A percentile compares a stretch with the other conserved stretches of the same genome.
Conservation (phyloP, 1,284 basidiomycete genomes). For the Mycosarcoma mackinlayi region DNA sequence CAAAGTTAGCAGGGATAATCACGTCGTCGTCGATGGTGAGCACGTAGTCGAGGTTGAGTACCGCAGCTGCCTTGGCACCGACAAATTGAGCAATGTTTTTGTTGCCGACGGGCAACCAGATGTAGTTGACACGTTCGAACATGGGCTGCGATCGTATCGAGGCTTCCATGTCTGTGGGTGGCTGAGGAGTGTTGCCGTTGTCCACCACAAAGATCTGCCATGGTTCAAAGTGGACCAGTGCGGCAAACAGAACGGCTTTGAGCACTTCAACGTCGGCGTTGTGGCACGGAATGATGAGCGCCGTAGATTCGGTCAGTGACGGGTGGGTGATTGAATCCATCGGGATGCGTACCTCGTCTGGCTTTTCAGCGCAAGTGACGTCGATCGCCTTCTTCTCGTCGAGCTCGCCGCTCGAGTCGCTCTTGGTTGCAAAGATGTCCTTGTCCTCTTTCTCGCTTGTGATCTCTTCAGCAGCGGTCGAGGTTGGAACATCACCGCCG, state of each 20-base stretch:
- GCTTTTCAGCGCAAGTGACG: neutral
- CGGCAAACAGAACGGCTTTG: slow-evolving; percentile 38
- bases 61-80: slow-evolving; percentile 27
- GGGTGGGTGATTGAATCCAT: slow-evolving; percentile 35
- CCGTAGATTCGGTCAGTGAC: slow-evolving; percentile 34
- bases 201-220: slow-evolving; percentile 47
- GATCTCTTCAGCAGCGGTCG: neutral
- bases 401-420: slow-evolving; percentile 2
- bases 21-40: slow-evolving; percentile 47
- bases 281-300: slow-evolving; percentile 42
- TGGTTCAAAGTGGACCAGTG: slow-evolving; percentile 37
- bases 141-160: slow-evolving; percentile 31
- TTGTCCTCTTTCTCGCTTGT: slow-evolving; percentile 13
- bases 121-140: slow-evolving; percentile 40
- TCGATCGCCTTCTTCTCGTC: slow-evolving; percentile 22
- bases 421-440: neutral
- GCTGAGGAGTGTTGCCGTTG: slow-evolving; percentile 30
- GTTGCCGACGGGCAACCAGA: slow-evolving; percentile 41
- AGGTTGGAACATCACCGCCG: neutral
- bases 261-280: slow-evolving; percentile 34
- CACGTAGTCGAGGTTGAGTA: slow-evolving; percentile 33
- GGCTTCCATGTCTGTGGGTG: slow-evolving; percentile 22
- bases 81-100: slow-evolving; percentile 47
- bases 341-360: slow-evolving; percentile 10
- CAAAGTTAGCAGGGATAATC: slow-evolving; percentile 40